These are phyloP conservation scores for Glycyrrhiza uralensis DNA, from an alignment of 306 rosid species.

Conservation along the genomic window DNA sequence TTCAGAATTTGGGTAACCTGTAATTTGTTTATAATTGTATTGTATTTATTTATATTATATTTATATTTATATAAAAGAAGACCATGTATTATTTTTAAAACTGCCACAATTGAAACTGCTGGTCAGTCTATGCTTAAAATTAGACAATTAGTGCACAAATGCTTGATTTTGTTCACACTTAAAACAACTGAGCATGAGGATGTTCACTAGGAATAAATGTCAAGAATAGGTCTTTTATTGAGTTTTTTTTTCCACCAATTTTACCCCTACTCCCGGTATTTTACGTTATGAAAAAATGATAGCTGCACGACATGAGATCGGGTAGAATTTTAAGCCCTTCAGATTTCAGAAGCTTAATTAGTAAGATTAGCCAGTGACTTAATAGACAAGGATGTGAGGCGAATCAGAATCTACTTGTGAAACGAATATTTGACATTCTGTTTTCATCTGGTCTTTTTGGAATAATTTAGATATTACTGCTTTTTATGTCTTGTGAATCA, in stretches of 20 bases:
- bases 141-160: background rate
- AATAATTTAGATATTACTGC: background rate
- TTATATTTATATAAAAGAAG: background rate
- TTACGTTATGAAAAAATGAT: background rate
- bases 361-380: slow-evolving; percentile 14
- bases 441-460: slow-evolving; percentile 9
- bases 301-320: background rate
- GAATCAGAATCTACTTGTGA: slow-evolving; percentile 20
- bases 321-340: background rate
- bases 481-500: slow-evolving; percentile 17
- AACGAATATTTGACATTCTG: slow-evolving; percentile 22
- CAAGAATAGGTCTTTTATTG: background rate
- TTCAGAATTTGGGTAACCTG: slow-evolving; percentile 19
- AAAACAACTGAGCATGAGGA: background rate
- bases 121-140: background rate
- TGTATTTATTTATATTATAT: background rate
- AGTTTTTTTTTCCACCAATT: background rate
- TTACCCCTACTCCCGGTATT: background rate
- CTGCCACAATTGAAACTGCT: background rate
- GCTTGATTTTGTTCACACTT: slow-evolving; percentile 9
- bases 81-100: slow-evolving; percentile 1
- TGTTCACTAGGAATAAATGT: background rate
- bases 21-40: background rate
- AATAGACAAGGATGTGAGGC: slow-evolving; percentile 14
- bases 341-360: slow-evolving; percentile 20